Evolutionary conservation across 331 rosid species (phyloP), one percentile per base, ranked within the genome.

Genomic region (Stylosanthes scabra): DNA sequence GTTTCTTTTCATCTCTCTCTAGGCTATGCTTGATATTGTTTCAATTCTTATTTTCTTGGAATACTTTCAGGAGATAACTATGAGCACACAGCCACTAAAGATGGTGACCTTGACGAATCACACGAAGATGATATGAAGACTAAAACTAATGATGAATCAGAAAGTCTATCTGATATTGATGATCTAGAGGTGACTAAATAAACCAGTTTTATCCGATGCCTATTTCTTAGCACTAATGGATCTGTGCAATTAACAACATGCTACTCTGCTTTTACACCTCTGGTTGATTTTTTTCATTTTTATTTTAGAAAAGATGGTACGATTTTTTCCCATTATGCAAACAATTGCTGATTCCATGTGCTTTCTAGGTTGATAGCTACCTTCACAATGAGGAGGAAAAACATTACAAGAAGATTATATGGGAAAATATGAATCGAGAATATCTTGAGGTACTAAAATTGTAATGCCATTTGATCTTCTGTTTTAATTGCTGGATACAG

Each of bases 341-440:
- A 70, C 55, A 70, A 47, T 34, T 60, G 61, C 47, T 34, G 34
- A 72, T 20, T 20, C 25, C 25, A 20, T 20, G 25, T 68, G 16
- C 76, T 76, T 68, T 49, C 25, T 75, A 92, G 97, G 89, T 91
- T 83, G 85, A 78, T 55, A 82, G 85, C 65, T 93, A 91, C 81
- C 89, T 93, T 72, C 82, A 80, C 80, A 87, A 82, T 52, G 96
- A 91, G 83, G 88, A 86, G 79, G 98, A 86, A 83, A 89, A 49
- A 63, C 81, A 52, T 13, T 85, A 61, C 82, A 93, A 88, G 83
- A 88, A 81, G 80, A 82, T 86, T 9, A 87, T 86, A 45, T 91
- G 98, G 97, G 97, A 89, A 75, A 84, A 81, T 72, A 67, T 85
- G 83, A 91, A 93, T 74, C 75, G 84, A 72, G 94, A 89, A 83